These are phyloP conservation scores for Juglanconis juglandina DNA, from an alignment of 2,329 filamentous ascomycete genomes.

Conservation along the genomic window DNA sequence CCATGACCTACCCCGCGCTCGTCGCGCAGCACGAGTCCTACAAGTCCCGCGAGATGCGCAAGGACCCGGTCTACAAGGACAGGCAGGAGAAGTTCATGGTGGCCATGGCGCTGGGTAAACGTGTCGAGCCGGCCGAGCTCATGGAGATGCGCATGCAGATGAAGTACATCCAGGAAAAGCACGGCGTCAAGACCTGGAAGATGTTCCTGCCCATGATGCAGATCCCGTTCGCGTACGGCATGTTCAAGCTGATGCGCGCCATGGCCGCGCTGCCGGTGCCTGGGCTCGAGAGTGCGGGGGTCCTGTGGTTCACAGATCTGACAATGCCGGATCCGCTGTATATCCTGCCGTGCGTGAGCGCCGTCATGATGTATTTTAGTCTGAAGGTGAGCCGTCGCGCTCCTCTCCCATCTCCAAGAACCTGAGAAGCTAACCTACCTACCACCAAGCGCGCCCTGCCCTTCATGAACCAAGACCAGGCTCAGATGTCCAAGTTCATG, in stretches of 20 bases:
- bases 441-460: constrained; percentile 27
- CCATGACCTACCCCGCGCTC: constrained; percentile 65
- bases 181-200: constrained; percentile 51
- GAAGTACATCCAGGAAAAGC: constrained; percentile 44
- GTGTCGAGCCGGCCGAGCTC: constrained; percentile 43
- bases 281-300: constrained; percentile 65
- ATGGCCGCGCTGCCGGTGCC: constrained; percentile 81
- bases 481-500: constrained; percentile 30
- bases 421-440: constrained; percentile 7
- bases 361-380: constrained; percentile 53
- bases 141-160: constrained; percentile 48
- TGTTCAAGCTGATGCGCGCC: constrained; percentile 71
- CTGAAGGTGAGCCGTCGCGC: constrained; percentile 48
- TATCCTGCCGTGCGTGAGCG: constrained; percentile 64
- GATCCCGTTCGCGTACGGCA: constrained; percentile 72
- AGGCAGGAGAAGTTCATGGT: constrained; percentile 49
- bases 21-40: constrained; percentile 59
- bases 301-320: constrained; percentile 77
- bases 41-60: constrained; percentile 55
- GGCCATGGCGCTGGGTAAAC: constrained; percentile 29
- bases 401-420: neutral
- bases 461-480: constrained; percentile 31
- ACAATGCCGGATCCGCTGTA: constrained; percentile 73
- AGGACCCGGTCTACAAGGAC: constrained; percentile 53
- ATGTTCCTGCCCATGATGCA: constrained; percentile 54